These are phyloP conservation scores for Colletotrichum falcatum DNA, from an alignment of 2,329 filamentous ascomycete genomes.

Conservation along the genomic window DNA sequence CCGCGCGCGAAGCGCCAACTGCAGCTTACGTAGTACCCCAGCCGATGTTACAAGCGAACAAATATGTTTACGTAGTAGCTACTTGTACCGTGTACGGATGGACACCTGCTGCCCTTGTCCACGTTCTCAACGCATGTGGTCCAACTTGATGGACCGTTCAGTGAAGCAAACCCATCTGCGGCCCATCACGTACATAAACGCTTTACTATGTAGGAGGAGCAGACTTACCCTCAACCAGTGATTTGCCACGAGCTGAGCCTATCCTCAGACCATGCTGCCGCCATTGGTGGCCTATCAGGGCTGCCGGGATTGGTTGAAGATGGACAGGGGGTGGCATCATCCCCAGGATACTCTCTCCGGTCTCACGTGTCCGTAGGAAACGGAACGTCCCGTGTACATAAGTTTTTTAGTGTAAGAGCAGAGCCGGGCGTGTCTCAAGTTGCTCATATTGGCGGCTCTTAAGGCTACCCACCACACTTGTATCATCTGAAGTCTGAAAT, in stretches of 20 bases:
- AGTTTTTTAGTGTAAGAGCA: neutral
- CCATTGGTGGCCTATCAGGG: neutral
- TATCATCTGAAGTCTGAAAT: neutral
- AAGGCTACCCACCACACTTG: neutral
- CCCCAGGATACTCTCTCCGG: neutral
- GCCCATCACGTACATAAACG: neutral
- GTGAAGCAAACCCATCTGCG: neutral
- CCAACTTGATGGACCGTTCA: neutral
- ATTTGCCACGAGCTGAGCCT: neutral
- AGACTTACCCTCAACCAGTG: neutral
- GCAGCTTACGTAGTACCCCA: too few relatives aligned
- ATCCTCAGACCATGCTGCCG: neutral
- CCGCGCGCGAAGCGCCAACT: conserved; percentile 14
- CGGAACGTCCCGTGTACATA: neutral
- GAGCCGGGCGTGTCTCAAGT: neutral
- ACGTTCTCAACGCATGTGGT: neutral
- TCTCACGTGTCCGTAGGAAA: neutral
- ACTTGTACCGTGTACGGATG: too few relatives aligned
- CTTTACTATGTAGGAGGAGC: too few relatives aligned
- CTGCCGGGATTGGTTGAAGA: neutral
- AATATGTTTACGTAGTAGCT: neutral
- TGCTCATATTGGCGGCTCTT: neutral
- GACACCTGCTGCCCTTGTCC: too few relatives aligned
- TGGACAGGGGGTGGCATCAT: neutral
- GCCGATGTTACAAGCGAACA: neutral